phyloP scores from a whole-genome alignment of 129 eudicot genomes.

The Smallanthus sonchifolius region DNA sequence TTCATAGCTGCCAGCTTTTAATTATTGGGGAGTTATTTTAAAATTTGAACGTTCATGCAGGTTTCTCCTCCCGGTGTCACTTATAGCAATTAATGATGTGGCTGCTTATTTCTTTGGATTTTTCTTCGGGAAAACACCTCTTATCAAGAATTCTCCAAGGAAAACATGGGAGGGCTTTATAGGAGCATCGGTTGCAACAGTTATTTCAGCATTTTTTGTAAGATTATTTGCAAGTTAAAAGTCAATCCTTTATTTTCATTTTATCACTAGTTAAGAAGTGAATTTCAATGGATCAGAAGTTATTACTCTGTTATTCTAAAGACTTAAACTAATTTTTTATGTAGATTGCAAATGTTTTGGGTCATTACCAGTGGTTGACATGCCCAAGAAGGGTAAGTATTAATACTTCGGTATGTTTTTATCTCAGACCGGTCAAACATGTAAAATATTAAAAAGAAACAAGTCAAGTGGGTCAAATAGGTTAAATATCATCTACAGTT shows the following conservation, averaged over 20 bases:
- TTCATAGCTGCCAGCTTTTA: neutral
- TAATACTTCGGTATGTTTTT: neutral
- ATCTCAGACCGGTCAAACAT: neutral
- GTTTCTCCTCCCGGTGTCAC: constrained; percentile 82
- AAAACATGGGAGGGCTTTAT: constrained; percentile 94
- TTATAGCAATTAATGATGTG: constrained; percentile 70
- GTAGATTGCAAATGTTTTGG: constrained; percentile 73
- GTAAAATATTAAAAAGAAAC: neutral
- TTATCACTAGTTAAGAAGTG: neutral
- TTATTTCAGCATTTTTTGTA: constrained; percentile 74
- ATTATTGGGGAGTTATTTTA: neutral
- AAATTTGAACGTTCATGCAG: constrained; percentile 28
- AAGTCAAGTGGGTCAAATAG: neutral
- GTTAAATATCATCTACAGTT: neutral
- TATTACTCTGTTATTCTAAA: neutral
- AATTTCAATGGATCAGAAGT: neutral
- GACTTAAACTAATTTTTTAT: neutral
- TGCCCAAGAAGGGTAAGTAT: constrained; percentile 73
- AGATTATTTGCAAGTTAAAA: constrained; percentile 17
- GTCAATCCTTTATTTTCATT: neutral
- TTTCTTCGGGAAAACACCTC: constrained; percentile 83
- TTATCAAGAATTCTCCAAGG: constrained; percentile 82
- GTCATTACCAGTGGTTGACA: constrained; percentile 78
- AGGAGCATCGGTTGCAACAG: constrained; percentile 75
- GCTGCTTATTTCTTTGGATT: constrained; percentile 81